These are phyloP conservation scores for Fibroporia radiculosa DNA, from an alignment of 768 basidiomycete species.

Conservation along the genomic window DNA sequence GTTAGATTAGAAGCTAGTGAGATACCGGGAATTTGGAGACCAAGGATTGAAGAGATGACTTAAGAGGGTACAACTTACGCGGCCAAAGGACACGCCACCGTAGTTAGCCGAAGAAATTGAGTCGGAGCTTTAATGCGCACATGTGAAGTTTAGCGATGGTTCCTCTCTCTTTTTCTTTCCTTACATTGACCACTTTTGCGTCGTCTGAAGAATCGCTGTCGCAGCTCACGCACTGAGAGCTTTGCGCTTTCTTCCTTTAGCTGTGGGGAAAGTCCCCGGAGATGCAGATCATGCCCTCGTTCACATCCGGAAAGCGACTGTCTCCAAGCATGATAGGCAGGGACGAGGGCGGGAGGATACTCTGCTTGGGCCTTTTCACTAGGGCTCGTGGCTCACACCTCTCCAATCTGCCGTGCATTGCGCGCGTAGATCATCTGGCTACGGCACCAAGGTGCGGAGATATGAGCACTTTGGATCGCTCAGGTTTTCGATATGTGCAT, in stretches of 20 bases:
- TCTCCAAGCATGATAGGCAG: slow-evolving; percentile 62
- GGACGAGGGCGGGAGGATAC: slow-evolving; percentile 41
- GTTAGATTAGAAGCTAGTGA: not conserved
- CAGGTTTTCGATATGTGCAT: slow-evolving; percentile 30
- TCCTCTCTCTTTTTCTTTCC: too few relatives aligned
- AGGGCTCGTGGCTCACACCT: slow-evolving; percentile 34
- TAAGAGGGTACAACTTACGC: not conserved
- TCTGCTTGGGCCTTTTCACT: slow-evolving; percentile 12
- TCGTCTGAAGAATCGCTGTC: slow-evolving; percentile 79
- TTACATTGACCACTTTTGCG: slow-evolving; percentile 29
- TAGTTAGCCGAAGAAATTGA: not conserved
- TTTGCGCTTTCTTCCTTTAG: slow-evolving; percentile 35
- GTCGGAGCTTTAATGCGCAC: not conserved
- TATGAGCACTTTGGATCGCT: slow-evolving; percentile 56
- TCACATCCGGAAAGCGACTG: slow-evolving; percentile 61
- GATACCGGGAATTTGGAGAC: not conserved
- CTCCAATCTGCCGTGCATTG: slow-evolving; percentile 24
- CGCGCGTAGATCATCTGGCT: slow-evolving; percentile 46
- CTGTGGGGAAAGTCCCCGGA: slow-evolving; percentile 97
- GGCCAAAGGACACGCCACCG: not conserved
- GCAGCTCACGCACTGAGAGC: slow-evolving; percentile 72
- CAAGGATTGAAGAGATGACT: not conserved
- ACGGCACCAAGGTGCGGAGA: slow-evolving; percentile 60
- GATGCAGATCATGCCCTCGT: slow-evolving; percentile 57
- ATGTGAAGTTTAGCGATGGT: too few relatives aligned